phyloP scores from a whole-genome alignment of 2,329 filamentous ascomycete genomes.

The Colletotrichum noveboracense region DNA sequence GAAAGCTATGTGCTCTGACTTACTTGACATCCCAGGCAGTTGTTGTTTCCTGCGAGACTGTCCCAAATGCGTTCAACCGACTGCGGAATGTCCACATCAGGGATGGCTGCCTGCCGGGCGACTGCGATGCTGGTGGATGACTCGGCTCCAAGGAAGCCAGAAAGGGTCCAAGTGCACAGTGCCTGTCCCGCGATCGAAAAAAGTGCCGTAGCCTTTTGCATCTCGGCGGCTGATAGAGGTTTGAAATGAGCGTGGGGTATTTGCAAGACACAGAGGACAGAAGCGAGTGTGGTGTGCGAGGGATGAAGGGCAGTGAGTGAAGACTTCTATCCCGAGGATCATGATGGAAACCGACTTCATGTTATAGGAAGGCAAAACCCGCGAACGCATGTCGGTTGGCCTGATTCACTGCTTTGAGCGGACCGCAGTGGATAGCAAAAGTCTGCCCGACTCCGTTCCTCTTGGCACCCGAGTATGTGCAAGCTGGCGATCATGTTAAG shows the following conservation, averaged over 20 bases:
- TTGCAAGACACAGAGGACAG: not conserved
- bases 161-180: not conserved
- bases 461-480: not conserved
- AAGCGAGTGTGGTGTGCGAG: not conserved
- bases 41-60: not conserved
- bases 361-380: not conserved
- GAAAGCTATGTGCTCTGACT: accelerated
- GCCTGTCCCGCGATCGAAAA: not conserved
- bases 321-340: not conserved
- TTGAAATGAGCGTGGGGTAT: not conserved
- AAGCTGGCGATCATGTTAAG: not conserved
- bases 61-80: not conserved
- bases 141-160: not conserved
- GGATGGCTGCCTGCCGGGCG: not conserved
- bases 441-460: not conserved
- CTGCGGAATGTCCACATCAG: not conserved
- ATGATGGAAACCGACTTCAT: not conserved
- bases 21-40: not conserved
- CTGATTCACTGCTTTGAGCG: accelerated
- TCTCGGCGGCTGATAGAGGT: not conserved
- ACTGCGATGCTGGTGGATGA: not conserved
- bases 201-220: accelerated
- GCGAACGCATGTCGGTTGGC: too few relatives aligned
- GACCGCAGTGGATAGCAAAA: not conserved
- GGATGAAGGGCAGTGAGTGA: not conserved